Percentiles rank a stretch among this genome's conserved stretches.
Conservation (phyloP, 2,329 filamentous ascomycete species). For the Trichoderma atroviride region DNA sequence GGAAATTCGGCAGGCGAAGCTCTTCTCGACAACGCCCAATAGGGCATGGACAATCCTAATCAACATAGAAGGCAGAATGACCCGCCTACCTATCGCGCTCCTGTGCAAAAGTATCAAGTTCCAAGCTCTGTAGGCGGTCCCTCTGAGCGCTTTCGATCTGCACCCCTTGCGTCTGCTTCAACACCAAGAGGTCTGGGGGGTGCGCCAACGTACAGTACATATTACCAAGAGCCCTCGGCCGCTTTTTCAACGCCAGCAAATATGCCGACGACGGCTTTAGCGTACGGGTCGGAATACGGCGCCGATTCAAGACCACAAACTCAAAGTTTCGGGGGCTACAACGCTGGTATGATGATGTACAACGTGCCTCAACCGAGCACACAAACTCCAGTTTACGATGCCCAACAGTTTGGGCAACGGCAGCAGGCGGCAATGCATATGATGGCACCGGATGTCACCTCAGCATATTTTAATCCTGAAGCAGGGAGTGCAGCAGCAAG, state of each 20-base stretch:
- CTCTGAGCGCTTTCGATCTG: constrained; percentile 52
- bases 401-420: constrained; percentile 73
- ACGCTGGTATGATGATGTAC: constrained; percentile 74
- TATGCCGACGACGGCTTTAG: constrained; percentile 57
- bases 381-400: constrained; percentile 72
- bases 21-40: constrained; percentile 16
- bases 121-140: constrained; percentile 48
- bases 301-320: constrained; percentile 62
- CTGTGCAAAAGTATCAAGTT: constrained; percentile 56
- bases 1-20: constrained; percentile 7
- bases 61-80: constrained; percentile 28
- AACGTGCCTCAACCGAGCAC: constrained; percentile 67
- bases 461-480: constrained; percentile 68
- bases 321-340: constrained; percentile 61
- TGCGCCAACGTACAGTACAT: constrained; percentile 59
- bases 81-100: constrained; percentile 61
- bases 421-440: constrained; percentile 79
- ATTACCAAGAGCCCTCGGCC: constrained; percentile 59
- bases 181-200: constrained; percentile 56
- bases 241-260: constrained; percentile 57
- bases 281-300: constrained; percentile 67
- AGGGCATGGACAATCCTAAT: constrained; percentile 28
- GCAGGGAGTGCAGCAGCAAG: constrained; percentile 54
- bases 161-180: constrained; percentile 53
- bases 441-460: constrained; percentile 52